Base-by-base conservation (phyloP, 2,329 filamentous ascomycete species). In the Fonsecaea multimorphosa region DNA sequence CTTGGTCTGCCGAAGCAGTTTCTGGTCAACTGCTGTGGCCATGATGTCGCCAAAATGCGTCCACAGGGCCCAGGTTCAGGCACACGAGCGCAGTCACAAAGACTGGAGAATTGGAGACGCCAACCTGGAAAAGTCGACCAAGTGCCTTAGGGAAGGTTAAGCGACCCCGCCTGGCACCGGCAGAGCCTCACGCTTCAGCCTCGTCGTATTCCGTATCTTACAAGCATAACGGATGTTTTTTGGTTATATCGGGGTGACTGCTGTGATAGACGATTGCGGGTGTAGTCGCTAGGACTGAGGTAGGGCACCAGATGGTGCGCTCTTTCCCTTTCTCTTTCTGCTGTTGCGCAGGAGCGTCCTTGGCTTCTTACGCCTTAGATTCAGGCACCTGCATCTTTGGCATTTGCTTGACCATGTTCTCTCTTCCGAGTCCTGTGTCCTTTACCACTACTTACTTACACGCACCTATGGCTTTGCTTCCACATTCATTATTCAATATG, bases 1-100 rank as follows among this genome's bases (percentile, higher is more conserved):
- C 76, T 96, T 97, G 63, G 93, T 98, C 78, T 89, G 89, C 84
- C 90, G 91, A 63, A 97, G 82, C 74, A 96, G 86, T 83, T 96
- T 96, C 71, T 91, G 89, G 79, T 97, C 94, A 68, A 95, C 92
- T 71, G 88, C 91, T 61, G 90, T 89, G 72, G 69, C 69, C 69
- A 71, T 71, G 56, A 44, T 66, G 38, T 22, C 56, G 58, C 44
- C 9, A 29, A 32, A 44, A 11, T 52, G 31, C 34, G n/a, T 34
- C 49, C 29, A 27, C 16, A 49, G 27, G 40, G 7, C 49, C 32
- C 29, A 29, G 24, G 55, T 19, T 11, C 32, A 14, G 38, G 22
- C 29, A 29, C 32, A 29, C 29, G 14, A 29, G 31, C 38, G 49
- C 32, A 29, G 38, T 31, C n/a, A 16, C 22, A 31, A 12, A 60